phyloP scores from a whole-genome alignment of 2,329 filamentous ascomycete species.

The Cladosporium colombiae region DNA sequence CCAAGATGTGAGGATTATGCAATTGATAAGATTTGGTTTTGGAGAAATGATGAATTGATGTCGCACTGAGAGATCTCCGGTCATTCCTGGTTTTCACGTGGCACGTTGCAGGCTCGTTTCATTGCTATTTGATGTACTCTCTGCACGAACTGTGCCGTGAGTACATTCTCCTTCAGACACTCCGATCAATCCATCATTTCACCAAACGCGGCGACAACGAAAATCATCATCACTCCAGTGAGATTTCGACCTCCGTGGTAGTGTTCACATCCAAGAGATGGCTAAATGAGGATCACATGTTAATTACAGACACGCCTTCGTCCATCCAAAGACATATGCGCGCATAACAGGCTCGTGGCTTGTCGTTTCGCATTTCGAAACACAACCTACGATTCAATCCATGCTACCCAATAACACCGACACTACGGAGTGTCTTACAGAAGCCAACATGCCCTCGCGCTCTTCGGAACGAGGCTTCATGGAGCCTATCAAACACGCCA shows the following conservation, averaged over 20 bases:
- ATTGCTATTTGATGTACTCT: neutral
- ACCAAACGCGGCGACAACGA: neutral
- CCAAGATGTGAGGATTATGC: conserved; percentile 33
- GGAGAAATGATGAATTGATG: neutral
- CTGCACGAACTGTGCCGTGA: neutral
- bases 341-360: neutral
- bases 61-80: neutral
- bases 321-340: neutral
- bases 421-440: neutral
- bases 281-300: neutral
- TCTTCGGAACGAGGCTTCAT: neutral
- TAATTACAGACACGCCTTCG: neutral
- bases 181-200: neutral
- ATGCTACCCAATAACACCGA: neutral
- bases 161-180: neutral
- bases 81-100: neutral
- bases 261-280: neutral
- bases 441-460: neutral
- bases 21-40: neutral
- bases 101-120: neutral
- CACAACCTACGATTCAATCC: neutral
- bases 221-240: neutral
- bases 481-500: neutral
- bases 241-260: neutral
- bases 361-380: neutral